phyloP scores from a whole-genome alignment of 192 early-diverging fungal genomes.

The Linnemannia zychae region DNA sequence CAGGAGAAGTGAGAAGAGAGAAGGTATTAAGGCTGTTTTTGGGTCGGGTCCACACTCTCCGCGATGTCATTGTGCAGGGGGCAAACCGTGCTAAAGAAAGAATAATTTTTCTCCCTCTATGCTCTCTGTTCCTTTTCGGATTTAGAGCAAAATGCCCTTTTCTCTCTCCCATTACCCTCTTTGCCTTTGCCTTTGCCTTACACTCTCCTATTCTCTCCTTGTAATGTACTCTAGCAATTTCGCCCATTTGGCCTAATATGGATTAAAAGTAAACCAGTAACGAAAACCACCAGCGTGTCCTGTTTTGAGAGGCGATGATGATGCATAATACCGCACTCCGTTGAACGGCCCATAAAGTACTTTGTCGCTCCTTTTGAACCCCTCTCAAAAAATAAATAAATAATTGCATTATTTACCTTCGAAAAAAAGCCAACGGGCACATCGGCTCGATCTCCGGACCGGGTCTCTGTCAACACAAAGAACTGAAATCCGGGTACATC shows the following conservation, averaged over 20 bases:
- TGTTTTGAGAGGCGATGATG: not conserved
- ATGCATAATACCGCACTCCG: not conserved
- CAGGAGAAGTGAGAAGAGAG: not conserved
- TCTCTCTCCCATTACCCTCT: not conserved
- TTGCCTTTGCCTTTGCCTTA: not conserved
- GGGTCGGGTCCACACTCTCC: not conserved
- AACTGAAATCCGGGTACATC: conserved; percentile 96
- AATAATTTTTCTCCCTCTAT: not conserved
- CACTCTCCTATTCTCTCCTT: too few species aligned
- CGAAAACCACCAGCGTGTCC: not conserved
- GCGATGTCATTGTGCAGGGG: conserved; percentile 5
- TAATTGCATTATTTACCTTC: conserved; percentile 70
- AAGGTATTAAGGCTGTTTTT: not conserved
- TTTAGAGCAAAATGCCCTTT: not conserved
- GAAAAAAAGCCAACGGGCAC: conserved; percentile 96
- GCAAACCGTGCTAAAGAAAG: not conserved
- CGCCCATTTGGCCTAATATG: not conserved
- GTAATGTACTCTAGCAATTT: not conserved
- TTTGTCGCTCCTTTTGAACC: too few species aligned
- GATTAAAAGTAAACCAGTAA: not conserved
- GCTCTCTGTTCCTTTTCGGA: not conserved
- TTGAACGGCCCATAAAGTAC: not conserved
- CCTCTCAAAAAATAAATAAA: not conserved
- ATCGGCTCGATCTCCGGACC: conserved; percentile 57
- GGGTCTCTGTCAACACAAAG: conserved; percentile 83